Evolutionary conservation across 805 yeast genomes (phyloP).

Genomic region (Maudiozyma saulgeensis): DNA sequence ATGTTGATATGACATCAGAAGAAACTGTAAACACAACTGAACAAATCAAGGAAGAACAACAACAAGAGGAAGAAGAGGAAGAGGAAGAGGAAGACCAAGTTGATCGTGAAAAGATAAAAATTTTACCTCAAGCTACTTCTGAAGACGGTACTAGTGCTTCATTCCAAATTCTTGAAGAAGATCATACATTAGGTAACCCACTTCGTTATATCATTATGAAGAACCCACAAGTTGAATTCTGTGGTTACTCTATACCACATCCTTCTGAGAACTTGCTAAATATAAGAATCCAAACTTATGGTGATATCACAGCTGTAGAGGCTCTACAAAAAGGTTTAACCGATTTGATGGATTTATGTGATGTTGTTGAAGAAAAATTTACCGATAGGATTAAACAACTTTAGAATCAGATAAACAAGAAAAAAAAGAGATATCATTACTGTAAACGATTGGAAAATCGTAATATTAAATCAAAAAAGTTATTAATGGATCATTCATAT

Average conservation of each 20-base stretch:
- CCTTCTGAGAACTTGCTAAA: constrained; percentile 89
- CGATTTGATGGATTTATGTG: constrained; percentile 74
- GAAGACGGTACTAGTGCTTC: constrained; percentile 94
- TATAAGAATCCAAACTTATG: constrained; percentile 90
- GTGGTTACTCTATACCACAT: constrained; percentile 97
- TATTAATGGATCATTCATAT: background rate
- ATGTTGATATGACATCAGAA: constrained; percentile 7
- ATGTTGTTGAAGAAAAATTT: constrained; percentile 72
- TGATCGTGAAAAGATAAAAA: constrained; percentile 47
- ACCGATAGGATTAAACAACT: constrained; percentile 51
- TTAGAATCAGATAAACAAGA: constrained; percentile 1
- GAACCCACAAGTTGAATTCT: constrained; percentile 95
- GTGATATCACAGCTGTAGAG: constrained; percentile 73
- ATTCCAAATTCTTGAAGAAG: constrained; percentile 87
- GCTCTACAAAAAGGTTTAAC: constrained; percentile 88
- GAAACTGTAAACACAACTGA: constrained; percentile 2
- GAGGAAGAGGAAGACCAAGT: constrained; percentile 33
- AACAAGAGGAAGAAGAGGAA: constrained; percentile 10
- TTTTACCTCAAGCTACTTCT: constrained; percentile 68
- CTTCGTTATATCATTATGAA: constrained; percentile 91
- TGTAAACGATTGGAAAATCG: too few relatives aligned
- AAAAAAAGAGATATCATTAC: too few relatives aligned
- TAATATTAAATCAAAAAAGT: too few relatives aligned
- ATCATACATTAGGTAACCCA: constrained; percentile 93
- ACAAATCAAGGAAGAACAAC: background rate